These are phyloP conservation scores for Hanseniaspora thailandica DNA, from an alignment of 805 yeast species.

Conservation along the genomic window DNA sequence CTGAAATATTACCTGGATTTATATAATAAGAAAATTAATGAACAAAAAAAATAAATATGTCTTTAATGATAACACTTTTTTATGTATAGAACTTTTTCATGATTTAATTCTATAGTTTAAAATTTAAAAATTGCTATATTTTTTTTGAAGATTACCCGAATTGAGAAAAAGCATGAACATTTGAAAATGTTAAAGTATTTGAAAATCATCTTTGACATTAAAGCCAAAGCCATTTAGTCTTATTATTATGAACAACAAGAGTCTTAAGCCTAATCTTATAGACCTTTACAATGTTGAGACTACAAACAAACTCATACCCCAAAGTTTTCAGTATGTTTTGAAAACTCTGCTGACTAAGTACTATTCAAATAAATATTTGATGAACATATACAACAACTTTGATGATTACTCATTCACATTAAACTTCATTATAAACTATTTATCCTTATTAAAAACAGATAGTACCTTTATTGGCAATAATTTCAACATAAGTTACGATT, in stretches of 20 bases:
- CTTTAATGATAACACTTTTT: background rate
- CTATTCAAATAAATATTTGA: slow-evolving; percentile 6
- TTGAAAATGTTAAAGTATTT: background rate
- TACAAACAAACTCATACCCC: background rate
- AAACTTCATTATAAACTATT: background rate
- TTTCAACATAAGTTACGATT: slow-evolving; percentile 4
- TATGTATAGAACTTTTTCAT: background rate
- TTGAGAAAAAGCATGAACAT: too few species aligned
- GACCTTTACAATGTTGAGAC: background rate
- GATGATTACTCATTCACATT: background rate
- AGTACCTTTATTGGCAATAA: slow-evolving; percentile 11
- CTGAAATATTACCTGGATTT: background rate
- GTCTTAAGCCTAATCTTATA: background rate
- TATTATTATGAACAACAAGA: too few species aligned
- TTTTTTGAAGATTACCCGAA: background rate
- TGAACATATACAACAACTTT: slow-evolving; percentile 9
- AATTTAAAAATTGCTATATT: background rate
- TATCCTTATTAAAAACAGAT: background rate
- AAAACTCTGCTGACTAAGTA: background rate
- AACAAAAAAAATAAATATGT: background rate
- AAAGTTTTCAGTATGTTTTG: slow-evolving; percentile 1
- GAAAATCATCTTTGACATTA: too few species aligned
- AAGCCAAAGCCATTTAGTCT: too few species aligned
- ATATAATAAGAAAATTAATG: background rate
- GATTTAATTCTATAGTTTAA: background rate